phyloP scores from a whole-genome alignment of 768 basidiomycete genomes.

The Tricholoma matsutake region DNA sequence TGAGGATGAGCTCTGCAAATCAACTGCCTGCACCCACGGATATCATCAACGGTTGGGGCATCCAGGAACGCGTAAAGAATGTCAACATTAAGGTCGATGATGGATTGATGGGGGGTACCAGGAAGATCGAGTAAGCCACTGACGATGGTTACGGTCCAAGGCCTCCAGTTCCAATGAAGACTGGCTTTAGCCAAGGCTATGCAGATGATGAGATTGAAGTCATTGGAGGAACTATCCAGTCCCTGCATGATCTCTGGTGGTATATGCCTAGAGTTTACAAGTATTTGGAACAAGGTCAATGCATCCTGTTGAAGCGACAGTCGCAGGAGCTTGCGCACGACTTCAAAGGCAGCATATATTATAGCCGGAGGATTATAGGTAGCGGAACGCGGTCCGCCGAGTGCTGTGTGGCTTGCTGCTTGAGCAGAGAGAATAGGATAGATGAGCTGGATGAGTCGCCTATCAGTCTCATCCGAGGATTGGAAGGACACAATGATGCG shows the following conservation, averaged over 20 bases:
- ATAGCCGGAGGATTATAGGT: conserved; percentile 36
- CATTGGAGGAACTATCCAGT: conserved; percentile 31
- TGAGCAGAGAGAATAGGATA: conserved; percentile 29
- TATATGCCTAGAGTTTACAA: conserved; percentile 43
- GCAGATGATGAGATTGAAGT: conserved; percentile 47
- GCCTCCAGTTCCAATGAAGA: conserved; percentile 52
- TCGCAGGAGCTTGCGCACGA: conserved; percentile 41
- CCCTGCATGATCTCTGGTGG: conserved; percentile 44
- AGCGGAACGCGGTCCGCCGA: conserved; percentile 26
- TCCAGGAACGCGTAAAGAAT: conserved; percentile 42
- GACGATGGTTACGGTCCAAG: conserved; percentile 39
- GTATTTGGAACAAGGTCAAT: conserved; percentile 45
- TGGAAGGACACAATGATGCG: conserved; percentile 16
- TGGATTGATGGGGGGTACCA: conserved; percentile 14
- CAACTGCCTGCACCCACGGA: conserved; percentile 38
- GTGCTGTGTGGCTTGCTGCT: conserved; percentile 21
- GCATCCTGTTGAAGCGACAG: conserved; percentile 33
- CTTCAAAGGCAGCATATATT: conserved; percentile 38
- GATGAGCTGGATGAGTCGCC: conserved; percentile 23
- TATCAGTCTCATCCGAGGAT: conserved; percentile 15
- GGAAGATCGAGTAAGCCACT: conserved; percentile 21
- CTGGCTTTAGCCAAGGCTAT: conserved; percentile 50
- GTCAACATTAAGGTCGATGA: conserved; percentile 39
- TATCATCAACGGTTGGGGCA: conserved; percentile 30
- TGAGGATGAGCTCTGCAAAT: conserved; percentile 36